Evolutionary conservation across 805 yeast genomes (phyloP), one percentile per base, ranked within the genome.

Genomic region (Starmerella vaccinii): DNA sequence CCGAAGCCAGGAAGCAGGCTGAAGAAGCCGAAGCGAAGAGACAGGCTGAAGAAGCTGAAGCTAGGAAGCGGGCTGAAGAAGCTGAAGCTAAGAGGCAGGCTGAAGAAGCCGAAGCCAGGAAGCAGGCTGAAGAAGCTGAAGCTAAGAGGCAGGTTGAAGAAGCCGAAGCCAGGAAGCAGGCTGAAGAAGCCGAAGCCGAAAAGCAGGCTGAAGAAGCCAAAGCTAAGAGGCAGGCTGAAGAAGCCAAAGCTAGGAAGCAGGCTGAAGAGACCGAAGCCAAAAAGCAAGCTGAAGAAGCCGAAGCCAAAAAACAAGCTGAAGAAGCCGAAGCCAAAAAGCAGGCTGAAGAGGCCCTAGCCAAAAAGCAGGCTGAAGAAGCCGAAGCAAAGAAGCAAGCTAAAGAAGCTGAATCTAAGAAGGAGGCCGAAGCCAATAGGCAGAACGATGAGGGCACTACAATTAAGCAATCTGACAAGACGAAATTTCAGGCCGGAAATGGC

Each of bases 191-290:
- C 18, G 35, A 37, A 8, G 40, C 40, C n/a, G 23, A 73, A 47
- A 18, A 16, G 16, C n/a, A 23, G 51, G 13, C 69, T 32, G 27
- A 51, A 19, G 78, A 76, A 27, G 76, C 70, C 44, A 79, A 77
- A 55, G 68, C 75, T 1, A 72, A 73, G 23, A 49, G 49, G 6
- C 56, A 55, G 12, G 42, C 47, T 19, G 35, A 40, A 13, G 46
- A 23, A 12, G 40, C 47, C 15, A 47, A 48, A 22, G 47, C 32
- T n/a, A 16, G 26, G 30, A 10, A 15, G 16, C 16, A 16, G 13
- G 30, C n/a, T 4, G 32, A 40, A 21, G 35, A 48, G 27, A n/a
- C 32, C 16, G 46, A 47, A 19, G 44, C 32, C 16, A 4, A 41
- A 37, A 12, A 12, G 18, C 15, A 8, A 8, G 26, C 18, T 12